Evolutionary conservation across 352 stramenopile species (phyloP), one percentile per base, ranked within the genome.

Genomic region (Elongisporangium anandrum): DNA sequence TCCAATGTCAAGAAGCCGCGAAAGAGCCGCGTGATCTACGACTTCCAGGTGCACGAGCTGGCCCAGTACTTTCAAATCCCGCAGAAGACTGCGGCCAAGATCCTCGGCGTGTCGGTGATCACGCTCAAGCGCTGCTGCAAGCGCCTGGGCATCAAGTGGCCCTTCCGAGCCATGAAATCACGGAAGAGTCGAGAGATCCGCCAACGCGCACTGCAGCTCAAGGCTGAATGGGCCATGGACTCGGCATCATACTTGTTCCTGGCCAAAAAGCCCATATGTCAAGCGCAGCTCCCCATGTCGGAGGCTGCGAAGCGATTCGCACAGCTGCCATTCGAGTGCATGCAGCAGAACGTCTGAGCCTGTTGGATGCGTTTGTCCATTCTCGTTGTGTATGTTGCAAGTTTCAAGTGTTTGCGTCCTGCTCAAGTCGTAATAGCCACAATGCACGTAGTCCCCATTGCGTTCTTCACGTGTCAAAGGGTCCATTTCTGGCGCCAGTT

Each of bases 1-100:
- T 17, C 34, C 34, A 45, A 45, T 9, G 4, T 12, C 38, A 62
- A 63, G 57, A 72, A 67, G 57, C 53, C 54, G 17, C 72, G 75
- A 52, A 85, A 81, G 70, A 82, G 69, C 53, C 73, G 77, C 23
- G 53, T 68, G 6, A 39, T 75, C 21, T 87, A 70, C 61, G 69
- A 87, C 50, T 80, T 78, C 55, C 65, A 57, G 19, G 61, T 55
- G 21, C 52, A 79, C 3, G 64, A 76, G 5, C 60, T 85, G 55
- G 49, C 53, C 10, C 61, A 66, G 52, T 85, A 60, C 59, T 87
- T 79, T 56, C 72, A 87, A 39, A 63, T 87, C 41, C 64, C 77
- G 7, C 77, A 87, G 54, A 68, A 62, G 47, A 56, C 72, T 39
- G 78, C 61, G 48, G 69, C 72, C 16, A 55, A 56, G 15, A 16